Evolutionary conservation across 495 filamentous ascomycete genomes (phyloP).

Genomic region (Pseudevernia furfuracea): DNA sequence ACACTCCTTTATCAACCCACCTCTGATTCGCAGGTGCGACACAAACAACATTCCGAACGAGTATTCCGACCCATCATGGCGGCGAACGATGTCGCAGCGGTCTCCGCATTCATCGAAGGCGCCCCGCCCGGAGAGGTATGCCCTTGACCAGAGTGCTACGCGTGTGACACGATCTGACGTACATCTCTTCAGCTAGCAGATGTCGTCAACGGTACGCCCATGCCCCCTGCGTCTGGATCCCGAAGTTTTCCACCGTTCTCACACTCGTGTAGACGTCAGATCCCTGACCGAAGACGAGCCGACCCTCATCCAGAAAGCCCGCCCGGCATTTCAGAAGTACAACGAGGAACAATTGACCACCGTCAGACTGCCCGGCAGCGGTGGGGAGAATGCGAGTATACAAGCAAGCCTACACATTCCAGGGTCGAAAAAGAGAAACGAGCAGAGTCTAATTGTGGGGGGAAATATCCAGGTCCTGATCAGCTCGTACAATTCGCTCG

Average conservation of each 20-base stretch:
- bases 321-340: constrained; percentile 84
- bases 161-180: constrained; percentile 10
- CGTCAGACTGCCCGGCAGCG: constrained; percentile 78
- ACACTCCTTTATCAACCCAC: neutral
- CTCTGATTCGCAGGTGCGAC: neutral
- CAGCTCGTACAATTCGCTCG: constrained; percentile 75
- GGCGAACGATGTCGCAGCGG: constrained; percentile 45
- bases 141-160: constrained; percentile 6
- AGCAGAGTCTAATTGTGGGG: neutral
- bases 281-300: constrained; percentile 65
- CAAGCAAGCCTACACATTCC: too few species aligned
- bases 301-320: constrained; percentile 58
- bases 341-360: constrained; percentile 89
- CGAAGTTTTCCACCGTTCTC: neutral
- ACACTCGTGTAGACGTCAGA: constrained; percentile 73
- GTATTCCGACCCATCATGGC: neutral
- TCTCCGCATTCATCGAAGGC: constrained; percentile 85
- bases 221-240: neutral
- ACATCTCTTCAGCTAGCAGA: constrained; percentile 64
- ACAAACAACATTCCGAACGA: neutral
- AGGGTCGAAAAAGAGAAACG: constrained; percentile 10
- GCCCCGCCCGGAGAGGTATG: constrained; percentile 95
- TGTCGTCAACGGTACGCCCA: constrained; percentile 70
- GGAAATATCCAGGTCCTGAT: constrained; percentile 59
- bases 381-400: constrained; percentile 72